A percentile compares a stretch with the other conserved stretches of the same genome.
Conservation (phyloP, 2,329 filamentous ascomycete species). For the Aspergillus fumigatus region DNA sequence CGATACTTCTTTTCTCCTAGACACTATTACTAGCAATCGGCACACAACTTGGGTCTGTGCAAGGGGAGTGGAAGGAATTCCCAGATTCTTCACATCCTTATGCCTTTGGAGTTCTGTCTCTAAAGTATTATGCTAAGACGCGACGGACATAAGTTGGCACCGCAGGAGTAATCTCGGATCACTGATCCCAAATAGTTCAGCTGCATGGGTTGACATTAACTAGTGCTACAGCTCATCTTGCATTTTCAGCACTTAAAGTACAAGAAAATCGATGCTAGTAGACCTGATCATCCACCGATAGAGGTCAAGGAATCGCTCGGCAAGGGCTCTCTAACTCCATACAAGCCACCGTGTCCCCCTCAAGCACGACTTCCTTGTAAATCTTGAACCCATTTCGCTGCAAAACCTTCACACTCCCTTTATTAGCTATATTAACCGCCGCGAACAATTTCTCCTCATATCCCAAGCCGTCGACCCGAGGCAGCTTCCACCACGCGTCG, state of each 20-base stretch:
- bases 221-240: not conserved
- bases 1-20: not conserved
- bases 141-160: not conserved
- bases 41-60: too few relatives aligned
- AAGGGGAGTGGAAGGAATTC: too few relatives aligned
- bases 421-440: conserved; percentile 14
- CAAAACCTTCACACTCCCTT: conserved; percentile 18
- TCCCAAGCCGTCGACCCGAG: not conserved
- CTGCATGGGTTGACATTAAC: not conserved
- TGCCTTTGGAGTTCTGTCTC: too few relatives aligned
- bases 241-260: too few relatives aligned
- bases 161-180: not conserved
- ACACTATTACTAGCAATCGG: too few relatives aligned
- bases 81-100: not conserved
- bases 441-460: conserved; percentile 15
- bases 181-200: not conserved
- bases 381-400: conserved; percentile 14
- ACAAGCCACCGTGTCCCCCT: conserved; percentile 14
- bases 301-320: not conserved
- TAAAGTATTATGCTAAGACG: not conserved
- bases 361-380: conserved; percentile 8
- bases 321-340: conserved; percentile 6
- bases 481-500: conserved; percentile 21
- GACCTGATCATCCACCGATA: too few relatives aligned
- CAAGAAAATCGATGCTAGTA: too few relatives aligned